Evolutionary conservation across 164 flowering plant species (phyloP), one percentile per base, ranked within the genome.

Genomic region (Macadamia tetraphylla): DNA sequence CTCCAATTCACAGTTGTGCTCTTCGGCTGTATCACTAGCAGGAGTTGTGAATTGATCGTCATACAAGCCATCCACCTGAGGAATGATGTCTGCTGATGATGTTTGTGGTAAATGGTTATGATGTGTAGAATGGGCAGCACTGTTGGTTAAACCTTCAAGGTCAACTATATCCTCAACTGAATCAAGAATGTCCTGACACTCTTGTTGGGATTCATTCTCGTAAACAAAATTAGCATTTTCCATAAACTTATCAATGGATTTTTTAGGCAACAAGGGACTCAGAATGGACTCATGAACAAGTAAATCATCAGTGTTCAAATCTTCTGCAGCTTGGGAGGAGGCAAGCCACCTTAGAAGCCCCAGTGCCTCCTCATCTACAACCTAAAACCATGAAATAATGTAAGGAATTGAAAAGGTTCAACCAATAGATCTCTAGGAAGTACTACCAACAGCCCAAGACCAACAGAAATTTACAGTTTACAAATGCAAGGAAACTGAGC

Each of bases 151-250:
- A 52, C 43, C 70, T 51, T 81, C 85, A 68, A 59, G 62, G 60
- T 67, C 71, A n/a, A 46, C 17, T 11, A 71, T 29, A 74, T 78
- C 81, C 52, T 77, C 83, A 81, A 92, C 68, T 30, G 97, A 88
- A 83, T 92, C 97, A 76, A 95, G 99, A 74, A 92, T 95, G 73
- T 95, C 99, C 71, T 88, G 96, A 72, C 98, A 95, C 73, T 95
- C 99, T 75, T 81, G 84, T 70, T 95, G 99, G 51, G 98, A 91
- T 71, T 85, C 89, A 75, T 65, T 84, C 77, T 86, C 94, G 80
- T 85, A 89, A 67, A 86, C 92, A 43, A 75, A 63, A 74, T 77
- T 83, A 67, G 98, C 97, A 78, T 78, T 86, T 81, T 90, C 99
- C 73, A 90, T 70, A 48, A 88, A 87, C 72, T 82, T 80, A 61